Base-by-base conservation (phyloP, 306 rosid genomes). In the Casuarina glauca region DNA sequence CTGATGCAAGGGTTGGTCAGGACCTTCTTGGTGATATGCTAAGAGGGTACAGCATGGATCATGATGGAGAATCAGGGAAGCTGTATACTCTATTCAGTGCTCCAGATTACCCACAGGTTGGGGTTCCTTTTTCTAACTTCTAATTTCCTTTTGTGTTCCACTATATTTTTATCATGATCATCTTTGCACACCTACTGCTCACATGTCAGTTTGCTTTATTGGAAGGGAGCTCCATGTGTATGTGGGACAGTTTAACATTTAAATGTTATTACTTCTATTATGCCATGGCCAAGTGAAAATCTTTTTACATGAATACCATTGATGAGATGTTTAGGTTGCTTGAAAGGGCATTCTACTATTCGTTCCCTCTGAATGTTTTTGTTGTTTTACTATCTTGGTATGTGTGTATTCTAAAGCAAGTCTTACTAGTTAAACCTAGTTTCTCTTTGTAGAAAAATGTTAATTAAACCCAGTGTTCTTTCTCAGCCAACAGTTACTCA, bases 31-130 rank as follows among this genome's bases (percentile, higher is more conserved):
- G 93, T 78, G 89, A 94, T 71, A 88, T 94, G 91, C 76, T 88
- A 64, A 81, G 77, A 73, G 98, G 97, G 48, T 94, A 89, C 85
- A 90, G 92, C 83, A 5, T 87, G 80, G 98, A 94, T 82, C 98
- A 94, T 74, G 89, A 82, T 75, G 94, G 87, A 78, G 89, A 90
- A 71, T 87, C 89, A 0, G 98, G 97, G 79, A 94, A 89, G 81
- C 80, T 92, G 38, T 94, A 86, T 83, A 94, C 97, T 71, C 84
- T 94, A 69, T 94, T 92, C 77, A 92, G 96, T 84, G 94, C 97
- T 79, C 90, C 96, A 16, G 90, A 88, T 79, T 94, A 85, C 78
- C 94, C 97, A 17, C 94, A 92, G 96, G 98, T 94, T 84, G 68
- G 54, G 69, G n/a, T 83, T 78, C 82, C 70, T 58, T 51, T 55